phyloP scores from a whole-genome alignment of 1,284 basidiomycete species.

The Ceratobasidium sp. region DNA sequence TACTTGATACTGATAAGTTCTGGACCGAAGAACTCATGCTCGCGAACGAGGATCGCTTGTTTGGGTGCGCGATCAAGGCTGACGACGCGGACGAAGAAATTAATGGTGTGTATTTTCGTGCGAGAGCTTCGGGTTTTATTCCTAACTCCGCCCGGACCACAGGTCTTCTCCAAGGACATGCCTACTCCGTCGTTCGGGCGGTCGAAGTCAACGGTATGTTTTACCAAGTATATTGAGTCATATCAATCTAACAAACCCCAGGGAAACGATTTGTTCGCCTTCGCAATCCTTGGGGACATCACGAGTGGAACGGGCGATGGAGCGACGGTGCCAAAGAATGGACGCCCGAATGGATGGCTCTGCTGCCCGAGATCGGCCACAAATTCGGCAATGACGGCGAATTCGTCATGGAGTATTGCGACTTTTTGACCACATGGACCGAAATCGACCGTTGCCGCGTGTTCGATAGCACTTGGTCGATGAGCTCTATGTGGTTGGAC shows the following conservation, averaged over 20 bases:
- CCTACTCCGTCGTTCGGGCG: slow-evolving; percentile 67
- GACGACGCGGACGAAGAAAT: slow-evolving; percentile 46
- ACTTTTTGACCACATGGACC: slow-evolving; percentile 65
- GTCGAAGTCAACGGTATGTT: slow-evolving; percentile 64
- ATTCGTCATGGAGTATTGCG: slow-evolving; percentile 70
- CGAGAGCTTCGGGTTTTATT: slow-evolving; percentile 16
- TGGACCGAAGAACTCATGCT: slow-evolving; percentile 53
- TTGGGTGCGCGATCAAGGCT: slow-evolving; percentile 58
- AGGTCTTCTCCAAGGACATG: slow-evolving; percentile 60
- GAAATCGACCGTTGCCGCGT: slow-evolving; percentile 64
- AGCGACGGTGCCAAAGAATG: slow-evolving; percentile 68
- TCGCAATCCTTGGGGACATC: slow-evolving; percentile 65
- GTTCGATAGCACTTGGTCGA: slow-evolving; percentile 65
- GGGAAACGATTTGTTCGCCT: slow-evolving; percentile 56
- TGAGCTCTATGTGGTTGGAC: slow-evolving; percentile 65
- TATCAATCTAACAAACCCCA: slow-evolving; percentile 49
- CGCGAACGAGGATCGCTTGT: slow-evolving; percentile 64
- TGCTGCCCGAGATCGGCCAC: slow-evolving; percentile 59
- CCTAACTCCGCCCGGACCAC: neutral
- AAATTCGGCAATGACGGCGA: slow-evolving; percentile 67
- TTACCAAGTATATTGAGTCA: neutral
- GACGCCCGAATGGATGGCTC: slow-evolving; percentile 61
- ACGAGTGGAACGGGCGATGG: slow-evolving; percentile 68
- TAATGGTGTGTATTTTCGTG: slow-evolving; percentile 52
- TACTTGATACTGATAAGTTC: slow-evolving; percentile 53